These are phyloP conservation scores for Malbranchea cinnamomea DNA, from an alignment of 2,329 filamentous ascomycete species.

Conservation along the genomic window DNA sequence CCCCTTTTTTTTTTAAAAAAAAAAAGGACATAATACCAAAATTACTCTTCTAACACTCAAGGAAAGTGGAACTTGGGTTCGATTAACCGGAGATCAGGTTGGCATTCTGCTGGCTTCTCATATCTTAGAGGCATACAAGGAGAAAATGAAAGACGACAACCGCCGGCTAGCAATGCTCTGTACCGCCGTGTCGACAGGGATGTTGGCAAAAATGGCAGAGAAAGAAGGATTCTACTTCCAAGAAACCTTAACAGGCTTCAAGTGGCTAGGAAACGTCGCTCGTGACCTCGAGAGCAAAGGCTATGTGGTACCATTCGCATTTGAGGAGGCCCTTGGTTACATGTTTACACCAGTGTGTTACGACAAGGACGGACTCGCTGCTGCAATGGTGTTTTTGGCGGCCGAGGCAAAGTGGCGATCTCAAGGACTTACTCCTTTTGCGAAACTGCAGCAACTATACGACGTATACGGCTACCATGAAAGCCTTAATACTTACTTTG, in stretches of 20 bases:
- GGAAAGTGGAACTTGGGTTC: conserved; percentile 37
- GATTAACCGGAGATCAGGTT: conserved; percentile 51
- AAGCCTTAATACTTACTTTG: conserved; percentile 49
- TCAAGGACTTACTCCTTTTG: conserved; percentile 40
- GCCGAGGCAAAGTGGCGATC: conserved; percentile 36
- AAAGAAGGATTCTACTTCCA: conserved; percentile 41
- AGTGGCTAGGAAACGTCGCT: conserved; percentile 51
- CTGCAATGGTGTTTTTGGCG: conserved; percentile 43
- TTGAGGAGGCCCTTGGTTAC: conserved; percentile 52
- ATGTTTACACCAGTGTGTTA: conserved; percentile 49
- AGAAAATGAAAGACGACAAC: conserved; percentile 16
- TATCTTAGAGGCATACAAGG: conserved; percentile 32
- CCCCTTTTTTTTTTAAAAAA: not conserved
- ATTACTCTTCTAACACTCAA: not conserved
- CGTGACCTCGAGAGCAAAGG: conserved; percentile 35
- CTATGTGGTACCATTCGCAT: conserved; percentile 41
- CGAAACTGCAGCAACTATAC: conserved; percentile 43
- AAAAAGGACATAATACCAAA: too few species aligned
- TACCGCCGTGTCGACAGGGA: conserved; percentile 50
- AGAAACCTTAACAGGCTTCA: conserved; percentile 52
- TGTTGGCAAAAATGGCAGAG: conserved; percentile 42
- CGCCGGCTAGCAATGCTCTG: conserved; percentile 41
- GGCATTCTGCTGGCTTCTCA: conserved; percentile 46
- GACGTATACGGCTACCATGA: conserved; percentile 45
- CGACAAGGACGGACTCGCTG: conserved; percentile 51